phyloP scores from a whole-genome alignment of 345 rosid genomes.

The Zanthoxylum bungeanum region DNA sequence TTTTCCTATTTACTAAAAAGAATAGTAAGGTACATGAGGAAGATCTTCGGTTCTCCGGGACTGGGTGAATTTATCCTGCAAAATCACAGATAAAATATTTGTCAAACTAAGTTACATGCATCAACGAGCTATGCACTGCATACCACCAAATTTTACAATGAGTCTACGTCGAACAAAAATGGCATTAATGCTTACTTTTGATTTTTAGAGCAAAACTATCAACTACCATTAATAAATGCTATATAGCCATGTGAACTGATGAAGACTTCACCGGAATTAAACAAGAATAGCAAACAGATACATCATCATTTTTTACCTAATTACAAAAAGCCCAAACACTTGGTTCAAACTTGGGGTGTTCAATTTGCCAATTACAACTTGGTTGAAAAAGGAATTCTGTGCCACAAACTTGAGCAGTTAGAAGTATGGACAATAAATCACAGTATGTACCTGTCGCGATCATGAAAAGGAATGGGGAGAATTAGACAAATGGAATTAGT shows the following conservation, averaged over 20 bases:
- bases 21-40: background rate
- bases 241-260: slow-evolving; percentile 3
- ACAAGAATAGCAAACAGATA: background rate
- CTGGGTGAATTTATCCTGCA: slow-evolving; percentile 5
- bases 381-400: background rate
- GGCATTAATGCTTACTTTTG: background rate
- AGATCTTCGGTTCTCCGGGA: background rate
- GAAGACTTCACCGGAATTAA: background rate
- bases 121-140: background rate
- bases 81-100: background rate
- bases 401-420: background rate
- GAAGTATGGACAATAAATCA: background rate
- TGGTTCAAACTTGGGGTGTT: background rate
- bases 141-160: background rate
- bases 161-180: background rate
- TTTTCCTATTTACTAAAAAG: background rate
- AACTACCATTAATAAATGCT: slow-evolving; percentile 9
- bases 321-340: background rate
- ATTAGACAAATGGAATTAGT: slow-evolving; percentile 16
- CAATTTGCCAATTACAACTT: slow-evolving; percentile 1
- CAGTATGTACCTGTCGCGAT: slow-evolving; percentile 10
- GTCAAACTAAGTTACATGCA: background rate
- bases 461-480: slow-evolving; percentile 1
- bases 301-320: slow-evolving; percentile 16
- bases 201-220: background rate